Percentiles rank a stretch among this genome's conserved stretches.
Evolutionary conservation across 352 stramenopile species (phyloP).

Genomic region (Pythium chondricola): DNA sequence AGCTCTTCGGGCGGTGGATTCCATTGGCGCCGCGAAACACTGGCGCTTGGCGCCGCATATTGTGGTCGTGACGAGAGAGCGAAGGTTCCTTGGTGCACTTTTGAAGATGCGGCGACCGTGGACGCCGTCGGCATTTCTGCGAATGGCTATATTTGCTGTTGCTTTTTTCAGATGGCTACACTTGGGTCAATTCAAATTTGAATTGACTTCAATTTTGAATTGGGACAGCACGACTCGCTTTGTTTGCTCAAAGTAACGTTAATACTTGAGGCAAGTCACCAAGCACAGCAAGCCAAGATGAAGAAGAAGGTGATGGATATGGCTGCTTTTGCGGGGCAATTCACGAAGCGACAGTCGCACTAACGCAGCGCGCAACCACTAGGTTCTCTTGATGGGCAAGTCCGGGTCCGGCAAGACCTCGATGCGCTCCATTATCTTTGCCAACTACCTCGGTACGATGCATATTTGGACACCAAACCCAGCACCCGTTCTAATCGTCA

Average conservation of each 20-base stretch:
- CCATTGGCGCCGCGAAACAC: slow-evolving; percentile 19
- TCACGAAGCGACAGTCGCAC: too few relatives aligned
- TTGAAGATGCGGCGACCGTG: neutral
- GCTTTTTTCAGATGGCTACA: slow-evolving; percentile 2
- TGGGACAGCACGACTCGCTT: neutral
- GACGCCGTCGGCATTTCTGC: slow-evolving; percentile 7
- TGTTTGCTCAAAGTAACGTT: neutral
- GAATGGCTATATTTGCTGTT: slow-evolving; percentile 1
- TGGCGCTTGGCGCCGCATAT: neutral
- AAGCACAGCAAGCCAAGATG: slow-evolving; percentile 14
- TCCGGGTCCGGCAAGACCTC: slow-evolving; percentile 97
- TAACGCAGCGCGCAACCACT: too few relatives aligned
- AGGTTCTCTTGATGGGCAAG: slow-evolving; percentile 96
- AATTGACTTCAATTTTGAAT: slow-evolving; percentile 10
- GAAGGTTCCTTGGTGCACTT: neutral
- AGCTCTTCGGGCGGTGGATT: slow-evolving; percentile 19
- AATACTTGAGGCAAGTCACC: too few relatives aligned
- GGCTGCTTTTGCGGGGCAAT: neutral
- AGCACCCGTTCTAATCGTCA: neutral
- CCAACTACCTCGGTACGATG: slow-evolving; percentile 94
- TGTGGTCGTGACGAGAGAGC: slow-evolving; percentile 10
- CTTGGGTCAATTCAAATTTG: slow-evolving; percentile 7
- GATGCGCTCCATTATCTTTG: slow-evolving; percentile 99
- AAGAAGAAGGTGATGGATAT: slow-evolving; percentile 22
- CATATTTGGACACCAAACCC: too few relatives aligned